Evolutionary conservation across 768 basidiomycete genomes (phyloP), one percentile per base, ranked within the genome.

Genomic region (Mycena amicta): DNA sequence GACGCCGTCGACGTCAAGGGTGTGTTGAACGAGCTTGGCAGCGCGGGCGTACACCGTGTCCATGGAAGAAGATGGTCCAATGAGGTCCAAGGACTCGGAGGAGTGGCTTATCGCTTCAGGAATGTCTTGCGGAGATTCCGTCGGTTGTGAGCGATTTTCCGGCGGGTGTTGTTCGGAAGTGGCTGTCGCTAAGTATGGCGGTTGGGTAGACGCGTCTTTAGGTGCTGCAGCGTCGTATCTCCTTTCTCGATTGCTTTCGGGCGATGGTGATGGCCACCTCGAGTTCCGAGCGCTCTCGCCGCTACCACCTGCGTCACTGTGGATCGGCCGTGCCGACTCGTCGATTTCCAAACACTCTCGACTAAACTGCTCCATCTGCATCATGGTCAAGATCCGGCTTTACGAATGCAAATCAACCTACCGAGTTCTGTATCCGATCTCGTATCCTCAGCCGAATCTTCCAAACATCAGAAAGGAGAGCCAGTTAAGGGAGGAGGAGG

Each of bases 271-370:
- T 28, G 47, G 29, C 28, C 28, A 20, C 45, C 18, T 68, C 59
- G 59, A 49, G 47, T 25, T 25, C 5, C 47, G 47, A 29, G 8
- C 12, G 26, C 47, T 28, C 22, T 26, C 47, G 23, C 25, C 47
- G 47, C 25, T 20, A 45, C 33, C 18, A 23, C 5, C 13, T 45
- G 5, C 43, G 43, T 23, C 22, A n/a, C n/a, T n/a, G n/a, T 49
- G 47, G 5, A 22, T 20, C n/a, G 47, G 47, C 27, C 26, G 47
- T 4, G 25, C 37, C 23, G 70, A 62, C 54, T 85, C 83, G 33
- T 96, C 93, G 62, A 95, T 90, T 70, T 96, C 95, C 25, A 98
- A 82, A 66, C 93, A 95, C 71, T 98, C 95, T 22, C 95, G 85
- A 52, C 92, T 95, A 69, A 98, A 97, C 63, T 92, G 85, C 70